These are phyloP conservation scores for Mollisia scopiformis DNA, from an alignment of 2,329 filamentous ascomycete species.

Conservation along the genomic window DNA sequence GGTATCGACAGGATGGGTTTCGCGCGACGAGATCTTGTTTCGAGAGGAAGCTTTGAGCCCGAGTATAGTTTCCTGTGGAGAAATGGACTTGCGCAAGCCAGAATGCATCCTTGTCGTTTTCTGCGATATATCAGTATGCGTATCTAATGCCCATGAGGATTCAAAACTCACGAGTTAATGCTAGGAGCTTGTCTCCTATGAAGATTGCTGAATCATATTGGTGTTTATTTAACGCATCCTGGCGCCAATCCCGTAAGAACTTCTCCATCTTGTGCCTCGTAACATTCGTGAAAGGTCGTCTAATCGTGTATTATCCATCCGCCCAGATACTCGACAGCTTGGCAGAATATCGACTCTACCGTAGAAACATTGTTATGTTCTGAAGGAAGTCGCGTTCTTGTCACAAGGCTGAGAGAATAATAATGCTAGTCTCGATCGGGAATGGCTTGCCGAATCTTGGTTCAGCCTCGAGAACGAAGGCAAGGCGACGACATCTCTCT, in stretches of 20 bases:
- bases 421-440: not conserved
- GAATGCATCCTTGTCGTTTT: slow-evolving; percentile 91
- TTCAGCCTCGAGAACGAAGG: not conserved
- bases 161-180: slow-evolving; percentile 72
- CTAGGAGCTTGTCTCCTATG: slow-evolving; percentile 94
- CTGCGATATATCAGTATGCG: slow-evolving; percentile 49
- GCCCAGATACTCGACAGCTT: not conserved
- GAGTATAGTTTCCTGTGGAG: slow-evolving; percentile 90
- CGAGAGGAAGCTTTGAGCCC: slow-evolving; percentile 83
- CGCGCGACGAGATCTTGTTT: slow-evolving; percentile 80
- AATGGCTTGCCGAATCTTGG: not conserved
- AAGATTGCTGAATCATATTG: slow-evolving; percentile 97
- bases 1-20: slow-evolving; percentile 87
- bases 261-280: slow-evolving; percentile 69
- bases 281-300: not conserved
- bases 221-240: slow-evolving; percentile 92
- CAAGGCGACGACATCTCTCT: not conserved
- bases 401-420: not conserved
- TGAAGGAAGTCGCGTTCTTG: not conserved
- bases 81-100: slow-evolving; percentile 99
- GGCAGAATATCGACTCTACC: not conserved
- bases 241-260: slow-evolving; percentile 91
- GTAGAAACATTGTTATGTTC: not conserved
- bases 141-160: not conserved
- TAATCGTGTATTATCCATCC: not conserved